Base-by-base conservation (phyloP, 495 filamentous ascomycete species). In the Hypomontagnella monticulosa region DNA sequence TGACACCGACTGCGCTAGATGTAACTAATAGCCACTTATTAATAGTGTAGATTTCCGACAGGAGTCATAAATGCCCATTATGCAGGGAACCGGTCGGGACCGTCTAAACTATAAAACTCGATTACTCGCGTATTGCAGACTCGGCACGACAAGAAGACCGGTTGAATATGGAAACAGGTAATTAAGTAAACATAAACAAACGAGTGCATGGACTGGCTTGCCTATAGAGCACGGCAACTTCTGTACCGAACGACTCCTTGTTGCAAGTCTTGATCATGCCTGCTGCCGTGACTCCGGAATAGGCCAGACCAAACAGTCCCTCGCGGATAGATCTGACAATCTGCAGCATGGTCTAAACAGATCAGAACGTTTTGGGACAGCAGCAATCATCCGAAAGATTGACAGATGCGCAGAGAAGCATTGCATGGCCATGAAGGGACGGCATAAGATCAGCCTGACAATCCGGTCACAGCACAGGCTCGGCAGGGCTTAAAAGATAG, bases 391-490 rank as follows among this genome's bases (percentile, higher is more conserved):
- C 69, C 58, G 69, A 70, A 73, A 61, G 63, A 70, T 56, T 67
- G 58, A 55, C 58, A 63, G 49, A 52, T 51, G 53, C 59, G 54
- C 58, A 32, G 57, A 63, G 67, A 62, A 42, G 56, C 34, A 61
- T 57, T 63, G 57, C 49, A 54, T 66, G 57, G 70, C 70, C 70
- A 67, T 64, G 74, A 67, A 61, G 74, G 69, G 38, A 78, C 79
- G 79, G 79, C 79, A 81, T 80, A 80, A 83, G 75, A 80, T 75
- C 67, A 80, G 57, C 76, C 73, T 68, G 67, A 71, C 71, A 74
- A 77, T 79, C 79, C 80, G 80, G 78, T 81, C 78, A 76, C 78
- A 82, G 79, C 78, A 73, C 68, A 70, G 70, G 69, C 66, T 73
- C 68, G 68, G 70, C 74, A 70, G 63, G 69, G 74, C 75, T 75